Evolutionary conservation across 2,329 filamentous ascomycete species (phyloP), one percentile per base, ranked within the genome.

Genomic region (Chrysoporthe deuterocubensis): DNA sequence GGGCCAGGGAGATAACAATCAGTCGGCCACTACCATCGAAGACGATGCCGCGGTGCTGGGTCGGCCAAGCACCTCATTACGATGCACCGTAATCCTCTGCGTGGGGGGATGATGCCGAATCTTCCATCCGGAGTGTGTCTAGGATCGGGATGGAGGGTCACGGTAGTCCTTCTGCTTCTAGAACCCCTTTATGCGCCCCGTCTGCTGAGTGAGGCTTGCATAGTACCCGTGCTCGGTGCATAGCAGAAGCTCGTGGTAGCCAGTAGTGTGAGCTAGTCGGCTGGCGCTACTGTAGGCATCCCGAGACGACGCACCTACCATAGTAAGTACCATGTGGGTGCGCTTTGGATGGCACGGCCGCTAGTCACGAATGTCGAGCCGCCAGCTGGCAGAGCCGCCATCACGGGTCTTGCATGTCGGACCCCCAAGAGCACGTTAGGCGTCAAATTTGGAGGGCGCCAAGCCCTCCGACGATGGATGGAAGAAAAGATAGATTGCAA

Each of bases 341-440:
- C 0, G 7, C 11, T 14, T 26, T 4, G 18, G 18, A 37, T 11
- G 3, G 26, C 44, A 60, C 61, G 58, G 57, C 65, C 54, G 59
- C 63, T 26, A 65, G 37, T 52, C 62, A 16, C 59, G 44, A 62
- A 61, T 44, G 43, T 56, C 37, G 42, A 40, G 62, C 59, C 37
- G 48, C 44, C 43, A 68, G 57, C 52, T 48, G 32, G 60, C 46
- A n/a, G 56, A 40, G 43, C 21, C 32, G 61, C 37, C 21, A 9
- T 26, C 44, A 7, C 1, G 32, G 21, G 40, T 64, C 50, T 16
- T 34, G 42, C 58, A 46, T 32, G 42, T 26, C 58, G 32, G 40
- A 32, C 42, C 21, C 18, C 46, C 13, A 21, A 18, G 42, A 26
- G 6, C 13, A 48, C 34, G 26, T 48, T 37, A 18, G 59, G 9